phyloP scores from a whole-genome alignment of 305 asterid genomes.

The Andrographis paniculata region DNA sequence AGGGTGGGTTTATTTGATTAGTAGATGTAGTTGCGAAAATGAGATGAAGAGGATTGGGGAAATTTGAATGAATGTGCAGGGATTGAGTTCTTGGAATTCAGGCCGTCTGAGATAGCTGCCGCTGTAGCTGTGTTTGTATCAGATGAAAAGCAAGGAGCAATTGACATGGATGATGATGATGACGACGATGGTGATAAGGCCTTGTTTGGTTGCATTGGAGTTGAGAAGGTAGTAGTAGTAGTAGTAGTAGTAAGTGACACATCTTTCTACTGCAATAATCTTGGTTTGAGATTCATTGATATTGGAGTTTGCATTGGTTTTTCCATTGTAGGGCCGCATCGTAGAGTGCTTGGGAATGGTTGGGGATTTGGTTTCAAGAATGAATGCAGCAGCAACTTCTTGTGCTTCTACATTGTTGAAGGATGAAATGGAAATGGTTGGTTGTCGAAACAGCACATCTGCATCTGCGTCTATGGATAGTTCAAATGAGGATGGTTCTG shows the following conservation, averaged over 20 bases:
- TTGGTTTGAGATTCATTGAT: background rate
- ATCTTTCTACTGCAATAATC: conserved; percentile 14
- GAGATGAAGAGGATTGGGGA: conserved; percentile 8
- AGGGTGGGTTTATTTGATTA: background rate
- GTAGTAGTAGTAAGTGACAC: background rate
- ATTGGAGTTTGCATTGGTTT: background rate
- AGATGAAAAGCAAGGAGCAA: conserved; percentile 31
- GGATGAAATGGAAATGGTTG: too few species aligned
- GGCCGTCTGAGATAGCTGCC: conserved; percentile 79
- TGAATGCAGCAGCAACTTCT: too few species aligned
- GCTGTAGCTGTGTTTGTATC: conserved; percentile 65
- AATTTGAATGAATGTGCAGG: conserved; percentile 69
- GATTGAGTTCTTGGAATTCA: conserved; percentile 77
- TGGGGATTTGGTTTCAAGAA: conserved; percentile 26
- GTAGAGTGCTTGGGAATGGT: conserved; percentile 45
- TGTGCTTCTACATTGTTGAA: too few species aligned
- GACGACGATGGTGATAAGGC: too few species aligned
- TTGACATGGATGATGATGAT: too few species aligned
- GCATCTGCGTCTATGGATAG: too few species aligned
- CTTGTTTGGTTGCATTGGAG: conserved; percentile 36
- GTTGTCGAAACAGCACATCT: too few species aligned
- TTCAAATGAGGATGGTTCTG: conserved; percentile 9
- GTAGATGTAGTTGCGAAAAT: background rate
- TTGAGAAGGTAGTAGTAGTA: conserved; percentile 48
- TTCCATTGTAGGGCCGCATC: conserved; percentile 44